Evolutionary conservation across 768 basidiomycete species (phyloP).

Genomic region (Lentinula aciculospora): DNA sequence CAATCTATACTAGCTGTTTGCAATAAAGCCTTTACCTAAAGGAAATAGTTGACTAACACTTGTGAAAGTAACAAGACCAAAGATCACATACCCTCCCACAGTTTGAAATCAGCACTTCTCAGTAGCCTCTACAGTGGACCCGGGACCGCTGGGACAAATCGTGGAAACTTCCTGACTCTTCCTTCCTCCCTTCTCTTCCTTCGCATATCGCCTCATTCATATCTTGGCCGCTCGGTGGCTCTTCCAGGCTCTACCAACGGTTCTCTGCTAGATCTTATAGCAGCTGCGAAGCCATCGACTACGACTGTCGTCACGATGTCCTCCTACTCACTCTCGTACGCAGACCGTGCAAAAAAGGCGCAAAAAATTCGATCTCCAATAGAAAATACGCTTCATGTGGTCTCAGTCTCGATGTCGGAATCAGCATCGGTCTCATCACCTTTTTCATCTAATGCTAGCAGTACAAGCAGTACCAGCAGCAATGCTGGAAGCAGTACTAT

Average conservation of each 20-base stretch:
- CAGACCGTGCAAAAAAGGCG: slow-evolving; percentile 5
- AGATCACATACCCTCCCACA: not conserved
- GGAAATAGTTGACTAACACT: too few species aligned
- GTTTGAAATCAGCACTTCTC: not conserved
- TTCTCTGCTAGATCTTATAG: not conserved
- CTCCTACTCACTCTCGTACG: not conserved
- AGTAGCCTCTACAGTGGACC: not conserved
- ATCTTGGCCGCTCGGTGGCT: not conserved
- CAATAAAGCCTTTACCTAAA: too few species aligned
- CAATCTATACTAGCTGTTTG: too few species aligned
- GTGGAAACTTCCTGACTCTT: not conserved
- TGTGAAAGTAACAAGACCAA: not conserved
- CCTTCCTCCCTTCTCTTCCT: not conserved
- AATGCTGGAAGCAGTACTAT: not conserved
- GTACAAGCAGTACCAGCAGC: not conserved
- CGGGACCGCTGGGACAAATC: not conserved
- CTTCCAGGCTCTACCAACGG: not conserved
- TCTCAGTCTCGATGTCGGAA: slow-evolving; percentile 2
- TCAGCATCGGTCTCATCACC: not conserved
- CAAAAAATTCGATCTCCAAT: slow-evolving; percentile 7
- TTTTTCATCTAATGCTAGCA: not conserved
- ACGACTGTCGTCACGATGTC: not conserved
- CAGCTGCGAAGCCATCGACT: not conserved
- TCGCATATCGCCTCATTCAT: not conserved
- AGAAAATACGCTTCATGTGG: slow-evolving; percentile 2